Conservation (phyloP, 345 rosid genomes). For the Brassica carinata region DNA sequence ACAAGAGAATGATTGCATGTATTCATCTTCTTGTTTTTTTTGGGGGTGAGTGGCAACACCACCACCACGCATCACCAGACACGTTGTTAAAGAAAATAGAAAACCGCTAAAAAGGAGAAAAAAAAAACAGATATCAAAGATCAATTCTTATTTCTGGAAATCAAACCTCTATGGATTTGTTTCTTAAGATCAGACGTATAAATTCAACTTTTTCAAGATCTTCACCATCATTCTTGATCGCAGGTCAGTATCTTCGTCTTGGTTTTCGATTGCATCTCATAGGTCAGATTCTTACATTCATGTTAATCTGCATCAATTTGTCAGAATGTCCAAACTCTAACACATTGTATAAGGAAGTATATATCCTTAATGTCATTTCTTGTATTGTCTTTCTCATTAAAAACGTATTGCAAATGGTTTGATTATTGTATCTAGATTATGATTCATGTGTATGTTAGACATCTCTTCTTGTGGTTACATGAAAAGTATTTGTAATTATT, state of each 20-base stretch:
- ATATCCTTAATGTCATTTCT: neutral
- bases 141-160: constrained; percentile 25
- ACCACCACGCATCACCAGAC: neutral
- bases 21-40: neutral
- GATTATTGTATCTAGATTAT: neutral
- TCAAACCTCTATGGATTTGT: neutral
- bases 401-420: neutral
- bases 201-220: constrained; percentile 3
- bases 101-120: constrained; percentile 16
- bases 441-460: neutral
- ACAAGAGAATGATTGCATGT: neutral
- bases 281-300: neutral
- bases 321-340: neutral
- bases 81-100: constrained; percentile 23
- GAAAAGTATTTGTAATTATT: neutral
- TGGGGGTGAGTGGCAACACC: neutral
- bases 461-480: neutral
- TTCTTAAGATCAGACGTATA: constrained; percentile 19
- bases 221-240: neutral
- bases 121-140: constrained; percentile 10
- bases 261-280: neutral
- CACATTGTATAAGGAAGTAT: neutral
- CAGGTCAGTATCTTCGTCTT: neutral
- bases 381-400: neutral
- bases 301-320: neutral